A percentile compares a stretch with the other conserved stretches of the same genome.
These are phyloP conservation scores for Bocquillonia castaneifolia DNA, from an alignment of 441 rosid genomes.

Conservation along the genomic window DNA sequence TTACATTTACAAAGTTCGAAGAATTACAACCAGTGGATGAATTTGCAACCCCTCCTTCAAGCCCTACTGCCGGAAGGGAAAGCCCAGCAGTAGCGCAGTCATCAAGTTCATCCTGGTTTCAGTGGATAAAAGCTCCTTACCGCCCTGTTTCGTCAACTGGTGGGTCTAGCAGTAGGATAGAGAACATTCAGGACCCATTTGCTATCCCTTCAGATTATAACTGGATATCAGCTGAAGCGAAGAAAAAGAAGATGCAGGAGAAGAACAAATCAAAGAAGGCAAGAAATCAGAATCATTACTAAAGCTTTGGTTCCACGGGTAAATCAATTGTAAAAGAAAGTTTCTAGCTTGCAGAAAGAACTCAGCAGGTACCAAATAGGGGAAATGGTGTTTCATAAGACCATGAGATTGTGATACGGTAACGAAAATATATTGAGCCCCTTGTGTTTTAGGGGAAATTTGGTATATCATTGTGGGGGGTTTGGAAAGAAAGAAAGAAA, in stretches of 20 bases:
- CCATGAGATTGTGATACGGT: conserved; percentile 27
- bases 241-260: conserved; percentile 92
- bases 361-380: conserved; percentile 28
- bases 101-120: conserved; percentile 88
- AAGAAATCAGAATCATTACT: conserved; percentile 43
- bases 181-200: conserved; percentile 74
- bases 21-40: conserved; percentile 83
- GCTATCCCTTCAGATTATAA: conserved; percentile 69
- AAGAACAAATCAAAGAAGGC: conserved; percentile 80
- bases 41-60: conserved; percentile 91
- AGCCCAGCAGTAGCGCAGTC: conserved; percentile 48
- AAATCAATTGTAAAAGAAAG: conserved; percentile 18
- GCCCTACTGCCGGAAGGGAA: conserved; percentile 58
- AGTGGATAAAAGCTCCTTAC: conserved; percentile 89
- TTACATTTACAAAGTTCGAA: conserved; percentile 90
- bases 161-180: conserved; percentile 50
- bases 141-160: conserved; percentile 47
- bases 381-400: conserved; percentile 31
- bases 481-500: conserved; percentile 15
- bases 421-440: conserved; percentile 18
- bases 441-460: conserved; percentile 23
- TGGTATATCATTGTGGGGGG: conserved; percentile 38
- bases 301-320: conserved; percentile 4
- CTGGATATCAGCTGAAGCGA: conserved; percentile 90
- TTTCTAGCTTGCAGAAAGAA: conserved; percentile 17